Evolutionary conservation across 805 yeast species (phyloP).

Genomic region (Ogataea glucozyma): DNA sequence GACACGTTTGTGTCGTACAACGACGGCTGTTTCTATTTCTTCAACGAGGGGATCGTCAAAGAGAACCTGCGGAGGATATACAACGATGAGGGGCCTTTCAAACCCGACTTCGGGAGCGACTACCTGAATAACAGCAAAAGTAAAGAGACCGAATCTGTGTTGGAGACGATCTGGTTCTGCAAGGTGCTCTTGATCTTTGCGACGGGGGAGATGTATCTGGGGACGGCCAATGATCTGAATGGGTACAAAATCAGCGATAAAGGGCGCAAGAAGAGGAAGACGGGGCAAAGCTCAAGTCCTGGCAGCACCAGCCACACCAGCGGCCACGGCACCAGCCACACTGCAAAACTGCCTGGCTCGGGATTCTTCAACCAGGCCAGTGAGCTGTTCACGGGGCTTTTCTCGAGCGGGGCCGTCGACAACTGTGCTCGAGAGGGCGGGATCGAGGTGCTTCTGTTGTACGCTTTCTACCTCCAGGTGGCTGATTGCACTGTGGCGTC

Average conservation of each 20-base stretch:
- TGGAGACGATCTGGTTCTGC: slow-evolving; percentile 81
- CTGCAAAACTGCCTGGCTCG: slow-evolving; percentile 69
- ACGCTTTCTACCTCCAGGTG: slow-evolving; percentile 79
- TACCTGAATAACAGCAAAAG: slow-evolving; percentile 31
- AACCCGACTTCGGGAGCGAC: slow-evolving; percentile 33
- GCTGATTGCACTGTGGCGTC: slow-evolving; percentile 84
- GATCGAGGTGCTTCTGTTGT: slow-evolving; percentile 68
- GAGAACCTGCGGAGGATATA: slow-evolving; percentile 64
- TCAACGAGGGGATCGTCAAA: slow-evolving; percentile 78
- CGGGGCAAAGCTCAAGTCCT: background rate
- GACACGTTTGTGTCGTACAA: slow-evolving; percentile 78
- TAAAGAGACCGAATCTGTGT: slow-evolving; percentile 50
- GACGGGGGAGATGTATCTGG: slow-evolving; percentile 79
- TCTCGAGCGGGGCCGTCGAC: slow-evolving; percentile 78
- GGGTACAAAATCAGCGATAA: slow-evolving; percentile 41
- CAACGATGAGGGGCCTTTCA: slow-evolving; percentile 43
- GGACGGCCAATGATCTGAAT: slow-evolving; percentile 67
- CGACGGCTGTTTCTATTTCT: slow-evolving; percentile 83
- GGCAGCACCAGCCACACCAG: too few relatives aligned
- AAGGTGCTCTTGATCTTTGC: slow-evolving; percentile 73
- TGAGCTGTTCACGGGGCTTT: slow-evolving; percentile 73
- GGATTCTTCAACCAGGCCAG: slow-evolving; percentile 78
- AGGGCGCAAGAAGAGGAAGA: slow-evolving; percentile 24
- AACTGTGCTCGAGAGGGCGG: slow-evolving; percentile 79
- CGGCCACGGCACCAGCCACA: too few relatives aligned